Base-by-base conservation (phyloP, 192 early-diverging fungal species). In the Umbelopsis ramanniana region DNA sequence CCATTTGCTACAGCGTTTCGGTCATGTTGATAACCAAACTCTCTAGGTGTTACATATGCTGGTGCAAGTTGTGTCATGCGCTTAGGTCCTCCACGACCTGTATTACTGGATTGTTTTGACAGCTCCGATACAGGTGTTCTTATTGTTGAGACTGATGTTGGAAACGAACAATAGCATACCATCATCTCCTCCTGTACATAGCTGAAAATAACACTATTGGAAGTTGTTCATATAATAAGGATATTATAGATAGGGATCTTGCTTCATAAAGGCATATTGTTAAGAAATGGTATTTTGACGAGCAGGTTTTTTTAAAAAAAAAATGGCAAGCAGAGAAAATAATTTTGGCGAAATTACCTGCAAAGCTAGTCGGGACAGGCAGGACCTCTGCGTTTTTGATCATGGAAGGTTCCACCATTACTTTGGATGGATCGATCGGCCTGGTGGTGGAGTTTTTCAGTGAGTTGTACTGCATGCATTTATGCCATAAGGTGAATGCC, bases 391-490 rank as follows among this genome's bases (percentile, higher is more conserved):
- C 40, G 6, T 43, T 4, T 40, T 43, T 43, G 40, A 63, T n/a
- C 57, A 63, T 63, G 57, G 57, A 63, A 37, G 57, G 57, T 29
- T 66, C 71, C 17, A 45, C 55, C 37, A 95, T 97, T 77, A 93
- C 91, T 2, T 83, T 97, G n/a, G 80, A 87, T 46, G 95, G 95
- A 10, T 96, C 94, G 6, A 90, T 94, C 5, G 86, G 86, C 43
- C 91, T 94, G 46, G 90, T 97, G 11, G 85, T 91, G 26, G 93
- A 96, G 84, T 97, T 95, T 81, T 97, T 97, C 82, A 92, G 92
- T 90, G 82, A 71, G 76, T 72, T 67, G 19, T 60, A 46, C 40
- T 33, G 29, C 6, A 23, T 35, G 22, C 23, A 19, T 46, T 19
- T 55, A 21, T 29, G 14, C 17, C 6, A 45, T 46, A 43, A 35